These are phyloP conservation scores for Papilionanthe hybrid DNA, from an alignment of 116 monocot genomes.

Conservation along the genomic window DNA sequence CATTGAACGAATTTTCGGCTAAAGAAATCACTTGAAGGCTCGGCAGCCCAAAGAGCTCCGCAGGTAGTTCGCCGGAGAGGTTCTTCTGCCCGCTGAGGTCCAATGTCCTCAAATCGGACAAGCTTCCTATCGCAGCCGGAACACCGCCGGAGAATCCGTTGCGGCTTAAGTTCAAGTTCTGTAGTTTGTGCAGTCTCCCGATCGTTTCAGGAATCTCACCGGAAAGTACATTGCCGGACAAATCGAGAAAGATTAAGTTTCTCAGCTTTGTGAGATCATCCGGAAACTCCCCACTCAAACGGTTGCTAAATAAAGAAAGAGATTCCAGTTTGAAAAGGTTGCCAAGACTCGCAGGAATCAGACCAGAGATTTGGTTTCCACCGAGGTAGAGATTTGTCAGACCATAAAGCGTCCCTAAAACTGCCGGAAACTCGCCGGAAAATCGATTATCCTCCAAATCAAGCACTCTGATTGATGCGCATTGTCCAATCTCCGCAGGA, in stretches of 20 bases:
- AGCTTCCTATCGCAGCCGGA: constrained; percentile 21
- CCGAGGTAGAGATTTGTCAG: constrained; percentile 50
- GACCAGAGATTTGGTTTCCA: constrained; percentile 40
- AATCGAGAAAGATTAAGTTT: constrained; percentile 27
- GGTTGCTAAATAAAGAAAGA: constrained; percentile 32
- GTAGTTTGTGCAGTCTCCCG: constrained; percentile 16
- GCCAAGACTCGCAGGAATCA: constrained; percentile 25
- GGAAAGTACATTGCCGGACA: constrained; percentile 21
- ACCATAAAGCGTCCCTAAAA: constrained; percentile 30
- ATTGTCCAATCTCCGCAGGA: constrained; percentile 47
- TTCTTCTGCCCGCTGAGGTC: constrained; percentile 41
- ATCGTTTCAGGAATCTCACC: constrained; percentile 23
- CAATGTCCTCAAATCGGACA: constrained; percentile 20
- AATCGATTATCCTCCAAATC: constrained; percentile 57
- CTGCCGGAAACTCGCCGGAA: constrained; percentile 40
- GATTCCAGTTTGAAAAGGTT: constrained; percentile 34
- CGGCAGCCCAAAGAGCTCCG: constrained; percentile 59
- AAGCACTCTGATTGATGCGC: constrained; percentile 54
- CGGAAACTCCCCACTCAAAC: constrained; percentile 10
- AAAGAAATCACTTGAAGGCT: constrained; percentile 52
- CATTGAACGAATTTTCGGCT: constrained; percentile 52
- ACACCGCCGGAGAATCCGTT: constrained; percentile 31
- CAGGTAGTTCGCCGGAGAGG: constrained; percentile 52
- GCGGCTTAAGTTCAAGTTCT: constrained; percentile 25
- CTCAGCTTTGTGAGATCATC: constrained; percentile 19